Conservation (phyloP, 75 land plant species). For the Selaginella tamariscina region DNA sequence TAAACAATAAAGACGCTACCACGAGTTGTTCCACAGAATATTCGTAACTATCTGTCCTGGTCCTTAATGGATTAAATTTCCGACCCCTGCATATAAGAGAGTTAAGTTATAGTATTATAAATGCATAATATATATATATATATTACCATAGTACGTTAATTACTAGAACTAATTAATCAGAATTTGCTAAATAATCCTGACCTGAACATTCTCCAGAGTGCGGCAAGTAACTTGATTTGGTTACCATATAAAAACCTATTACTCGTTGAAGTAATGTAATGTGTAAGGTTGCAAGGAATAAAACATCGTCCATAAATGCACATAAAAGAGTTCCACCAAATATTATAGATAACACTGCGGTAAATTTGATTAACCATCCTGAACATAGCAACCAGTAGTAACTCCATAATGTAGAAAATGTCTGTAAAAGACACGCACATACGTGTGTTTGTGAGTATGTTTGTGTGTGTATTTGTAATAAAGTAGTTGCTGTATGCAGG, state of each 20-base stretch:
- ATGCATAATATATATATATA: not conserved
- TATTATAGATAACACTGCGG: conserved; percentile 51
- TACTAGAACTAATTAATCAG: not conserved
- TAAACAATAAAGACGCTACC: conserved; percentile 87
- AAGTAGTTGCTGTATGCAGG: no score
- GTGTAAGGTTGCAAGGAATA: conserved; percentile 54
- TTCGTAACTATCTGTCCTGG: conserved; percentile 71
- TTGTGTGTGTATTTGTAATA: no score
- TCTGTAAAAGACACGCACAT: no score
- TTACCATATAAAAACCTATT: conserved; percentile 57
- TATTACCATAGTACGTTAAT: not conserved
- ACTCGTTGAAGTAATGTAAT: conserved; percentile 54
- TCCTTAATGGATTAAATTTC: conserved; percentile 82
- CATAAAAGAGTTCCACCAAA: conserved; percentile 62
- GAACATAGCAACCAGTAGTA: conserved; percentile 31
- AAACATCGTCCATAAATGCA: conserved; percentile 49
- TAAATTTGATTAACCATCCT: conserved; percentile 26
- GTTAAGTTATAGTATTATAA: not conserved
- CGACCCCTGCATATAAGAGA: conserved; percentile 45
- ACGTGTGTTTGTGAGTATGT: no score
- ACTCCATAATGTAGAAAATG: conserved; percentile 57
- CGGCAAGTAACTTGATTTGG: conserved; percentile 72
- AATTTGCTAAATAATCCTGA: conserved; percentile 17
- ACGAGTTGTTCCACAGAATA: conserved; percentile 90
- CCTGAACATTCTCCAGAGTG: conserved; percentile 98